Percentiles rank a stretch among this genome's conserved stretches.
Evolutionary conservation across 495 filamentous ascomycete genomes (phyloP).

Genomic region (Trichocladium uniseriatum): DNA sequence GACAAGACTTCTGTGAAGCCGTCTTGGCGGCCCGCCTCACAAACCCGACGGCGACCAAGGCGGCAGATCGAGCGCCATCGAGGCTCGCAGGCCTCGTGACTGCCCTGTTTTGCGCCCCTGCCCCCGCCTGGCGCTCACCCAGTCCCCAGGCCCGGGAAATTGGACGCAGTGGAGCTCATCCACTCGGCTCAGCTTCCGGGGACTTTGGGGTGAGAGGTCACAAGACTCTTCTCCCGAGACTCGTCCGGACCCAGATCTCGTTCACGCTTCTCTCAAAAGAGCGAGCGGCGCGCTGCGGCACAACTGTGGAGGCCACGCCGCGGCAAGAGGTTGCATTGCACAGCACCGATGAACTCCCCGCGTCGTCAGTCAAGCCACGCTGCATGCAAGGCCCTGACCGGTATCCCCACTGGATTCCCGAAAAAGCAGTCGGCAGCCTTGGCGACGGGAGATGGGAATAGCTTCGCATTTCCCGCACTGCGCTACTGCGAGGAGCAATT

Average conservation of each 20-base stretch:
- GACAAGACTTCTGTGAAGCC: background rate
- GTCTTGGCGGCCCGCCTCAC: background rate
- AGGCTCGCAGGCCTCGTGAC: no score
- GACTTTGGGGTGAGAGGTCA: background rate
- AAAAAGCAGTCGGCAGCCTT: background rate
- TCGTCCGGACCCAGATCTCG: no score
- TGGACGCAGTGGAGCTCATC: constrained; percentile 15
- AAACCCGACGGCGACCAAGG: background rate
- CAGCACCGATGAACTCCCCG: no score
- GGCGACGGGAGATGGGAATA: constrained; percentile 15
- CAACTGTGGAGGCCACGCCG: no score
- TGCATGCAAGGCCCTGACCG: constrained; percentile 7
- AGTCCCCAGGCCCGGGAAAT: constrained; percentile 8
- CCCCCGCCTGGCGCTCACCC: background rate
- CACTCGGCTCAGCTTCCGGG: constrained; percentile 15
- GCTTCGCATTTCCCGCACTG: constrained; percentile 13
- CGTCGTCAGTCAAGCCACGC: background rate
- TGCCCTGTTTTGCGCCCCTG: no score
- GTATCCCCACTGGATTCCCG: background rate
- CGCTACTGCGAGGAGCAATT: background rate
- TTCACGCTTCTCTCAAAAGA: no score
- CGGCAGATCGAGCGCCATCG: background rate
- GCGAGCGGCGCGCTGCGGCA: no score
- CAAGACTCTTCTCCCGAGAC: background rate
- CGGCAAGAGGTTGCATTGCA: no score